Percentiles rank a stretch among this genome's conserved stretches.
phyloP scores from a whole-genome alignment of 2,329 filamentous ascomycete species.

The Lachnellula arida region DNA sequence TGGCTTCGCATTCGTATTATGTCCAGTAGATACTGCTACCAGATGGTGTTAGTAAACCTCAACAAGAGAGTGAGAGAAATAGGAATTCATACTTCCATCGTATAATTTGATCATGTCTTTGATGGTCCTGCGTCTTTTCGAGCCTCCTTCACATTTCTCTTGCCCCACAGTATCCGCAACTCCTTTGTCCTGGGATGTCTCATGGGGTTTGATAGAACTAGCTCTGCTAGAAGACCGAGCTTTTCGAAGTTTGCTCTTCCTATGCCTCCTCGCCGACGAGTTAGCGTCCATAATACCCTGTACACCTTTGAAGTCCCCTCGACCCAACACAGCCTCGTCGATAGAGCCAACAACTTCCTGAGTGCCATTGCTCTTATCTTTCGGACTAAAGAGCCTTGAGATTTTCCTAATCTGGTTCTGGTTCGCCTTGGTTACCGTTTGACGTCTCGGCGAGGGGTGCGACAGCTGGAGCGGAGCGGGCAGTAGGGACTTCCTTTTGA shows the following conservation, averaged over 20 bases:
- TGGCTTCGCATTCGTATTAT: conserved; percentile 7
- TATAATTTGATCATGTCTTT: conserved; percentile 25
- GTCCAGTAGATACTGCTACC: conserved; percentile 12
- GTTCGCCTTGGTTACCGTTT: neutral
- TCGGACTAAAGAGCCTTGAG: conserved; percentile 19
- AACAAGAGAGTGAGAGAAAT: neutral
- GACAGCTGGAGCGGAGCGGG: conserved; percentile 17
- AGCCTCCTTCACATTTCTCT: neutral
- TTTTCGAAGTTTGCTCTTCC: neutral
- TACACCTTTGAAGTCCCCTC: neutral
- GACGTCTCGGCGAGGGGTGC: conserved; percentile 1
- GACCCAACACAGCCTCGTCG: neutral
- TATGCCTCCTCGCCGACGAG: neutral
- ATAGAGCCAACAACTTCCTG: conserved; percentile 5
- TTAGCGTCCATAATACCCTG: no score
- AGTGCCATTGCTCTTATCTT: neutral
- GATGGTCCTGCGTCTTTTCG: conserved; percentile 13
- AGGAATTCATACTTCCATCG: conserved; percentile 19
- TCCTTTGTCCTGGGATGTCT: conserved; percentile 2
- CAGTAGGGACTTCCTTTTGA: conserved; percentile 12
- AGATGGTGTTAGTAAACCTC: neutral
- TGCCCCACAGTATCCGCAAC: neutral
- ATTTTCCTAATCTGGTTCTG: conserved; percentile 10
- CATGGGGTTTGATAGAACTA: no score
- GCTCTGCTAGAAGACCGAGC: neutral